phyloP scores from a whole-genome alignment of 208 protist species.

The Acanthamoeba polyphaga region DNA sequence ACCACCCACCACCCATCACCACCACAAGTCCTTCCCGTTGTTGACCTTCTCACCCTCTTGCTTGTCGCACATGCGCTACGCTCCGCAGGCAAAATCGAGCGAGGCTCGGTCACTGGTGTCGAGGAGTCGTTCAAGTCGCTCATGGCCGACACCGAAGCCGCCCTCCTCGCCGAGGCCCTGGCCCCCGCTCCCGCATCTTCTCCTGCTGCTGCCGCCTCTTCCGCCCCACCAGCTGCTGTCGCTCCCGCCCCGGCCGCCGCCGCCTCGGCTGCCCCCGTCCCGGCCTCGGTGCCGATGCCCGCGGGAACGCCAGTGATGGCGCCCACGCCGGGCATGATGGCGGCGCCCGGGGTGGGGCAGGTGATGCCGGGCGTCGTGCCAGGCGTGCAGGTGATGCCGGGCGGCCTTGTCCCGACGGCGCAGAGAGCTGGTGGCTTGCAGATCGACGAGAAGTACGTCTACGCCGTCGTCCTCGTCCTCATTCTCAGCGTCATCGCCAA shows the following conservation, averaged over 20 bases:
- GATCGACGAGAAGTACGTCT: conserved; percentile 15
- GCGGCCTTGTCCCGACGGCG: too few species aligned
- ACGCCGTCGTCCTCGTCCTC: background rate
- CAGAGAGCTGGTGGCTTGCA: background rate
- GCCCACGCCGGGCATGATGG: background rate
- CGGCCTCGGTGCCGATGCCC: background rate
- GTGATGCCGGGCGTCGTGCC: background rate
- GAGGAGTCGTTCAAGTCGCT: conserved; percentile 12
- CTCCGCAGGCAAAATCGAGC: conserved; percentile 10
- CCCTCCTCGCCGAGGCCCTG: background rate
- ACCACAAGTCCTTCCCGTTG: too few species aligned
- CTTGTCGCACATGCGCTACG: background rate
- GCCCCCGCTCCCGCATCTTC: background rate
- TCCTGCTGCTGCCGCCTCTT: background rate
- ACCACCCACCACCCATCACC: background rate
- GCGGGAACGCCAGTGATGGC: background rate
- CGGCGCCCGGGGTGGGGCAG: background rate
- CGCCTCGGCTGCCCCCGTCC: background rate
- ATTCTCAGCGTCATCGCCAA: conserved; percentile 15
- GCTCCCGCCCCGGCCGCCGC: background rate
- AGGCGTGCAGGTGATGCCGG: background rate
- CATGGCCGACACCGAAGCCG: background rate
- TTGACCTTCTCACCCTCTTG: background rate
- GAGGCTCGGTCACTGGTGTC: conserved; percentile 4
- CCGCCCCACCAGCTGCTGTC: background rate